Conservation (phyloP, 2,329 filamentous ascomycete genomes). For the Chrysoporthe cubensis region DNA sequence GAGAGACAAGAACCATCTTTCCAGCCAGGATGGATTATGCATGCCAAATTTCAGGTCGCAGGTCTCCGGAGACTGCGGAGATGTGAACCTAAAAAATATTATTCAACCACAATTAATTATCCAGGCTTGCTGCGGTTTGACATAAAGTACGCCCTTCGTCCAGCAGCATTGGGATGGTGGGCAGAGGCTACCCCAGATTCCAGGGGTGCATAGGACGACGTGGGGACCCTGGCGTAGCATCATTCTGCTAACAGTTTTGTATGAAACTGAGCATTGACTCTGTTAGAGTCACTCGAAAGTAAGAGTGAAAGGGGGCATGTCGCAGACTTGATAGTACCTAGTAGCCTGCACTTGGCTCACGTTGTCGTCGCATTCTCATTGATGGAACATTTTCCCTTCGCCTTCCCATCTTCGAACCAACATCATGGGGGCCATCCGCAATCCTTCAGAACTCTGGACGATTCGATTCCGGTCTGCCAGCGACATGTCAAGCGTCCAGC, state of each 20-base stretch:
- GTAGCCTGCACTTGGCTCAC: too few relatives aligned
- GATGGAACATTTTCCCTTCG: conserved; percentile 10
- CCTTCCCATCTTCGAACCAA: not conserved
- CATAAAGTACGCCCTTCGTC: not conserved
- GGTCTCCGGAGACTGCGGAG: too few relatives aligned
- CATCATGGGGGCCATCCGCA: not conserved
- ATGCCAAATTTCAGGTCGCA: too few relatives aligned
- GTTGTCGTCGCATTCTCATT: conserved; percentile 4
- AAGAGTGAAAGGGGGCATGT: too few relatives aligned
- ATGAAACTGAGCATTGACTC: not conserved
- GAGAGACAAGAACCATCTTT: too few relatives aligned
- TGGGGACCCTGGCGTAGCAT: not conserved
- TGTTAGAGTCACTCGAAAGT: not conserved
- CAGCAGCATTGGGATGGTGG: not conserved
- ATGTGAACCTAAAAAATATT: too few relatives aligned
- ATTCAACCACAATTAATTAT: too few relatives aligned
- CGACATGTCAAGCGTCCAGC: not conserved
- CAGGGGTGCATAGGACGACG: not conserved
- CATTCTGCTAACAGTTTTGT: not conserved
- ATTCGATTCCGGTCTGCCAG: not conserved
- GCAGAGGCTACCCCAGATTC: not conserved
- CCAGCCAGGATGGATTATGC: too few relatives aligned
- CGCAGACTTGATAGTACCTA: too few relatives aligned
- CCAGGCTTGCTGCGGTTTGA: too few relatives aligned
- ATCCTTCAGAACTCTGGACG: conserved; percentile 6